Conservation (phyloP, 2,329 filamentous ascomycete species). For the Fusarium redolens region DNA sequence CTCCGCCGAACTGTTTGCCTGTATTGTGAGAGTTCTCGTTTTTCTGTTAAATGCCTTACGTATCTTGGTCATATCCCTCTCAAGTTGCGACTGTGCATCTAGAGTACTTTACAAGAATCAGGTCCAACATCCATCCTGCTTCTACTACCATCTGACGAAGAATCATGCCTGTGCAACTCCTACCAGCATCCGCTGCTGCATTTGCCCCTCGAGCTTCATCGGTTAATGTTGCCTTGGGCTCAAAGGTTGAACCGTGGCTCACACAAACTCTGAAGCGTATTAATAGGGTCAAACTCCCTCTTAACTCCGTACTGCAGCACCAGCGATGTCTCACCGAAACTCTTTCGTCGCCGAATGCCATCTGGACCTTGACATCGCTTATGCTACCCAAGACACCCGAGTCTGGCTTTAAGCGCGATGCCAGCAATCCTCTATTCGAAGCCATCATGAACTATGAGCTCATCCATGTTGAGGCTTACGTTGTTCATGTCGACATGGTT, state of each 20-base stretch:
- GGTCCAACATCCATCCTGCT: no score
- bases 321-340: slow-evolving; percentile 95
- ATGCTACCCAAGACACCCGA: slow-evolving; percentile 93
- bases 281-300: slow-evolving; percentile 93
- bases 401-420: slow-evolving; percentile 82
- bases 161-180: slow-evolving; percentile 87
- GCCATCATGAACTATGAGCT: slow-evolving; percentile 93
- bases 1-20: no score
- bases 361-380: slow-evolving; percentile 93
- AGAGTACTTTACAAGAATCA: no score
- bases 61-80: no score
- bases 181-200: slow-evolving; percentile 94
- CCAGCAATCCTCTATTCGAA: slow-evolving; percentile 69
- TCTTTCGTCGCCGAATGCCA: slow-evolving; percentile 86
- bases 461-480: slow-evolving; percentile 94
- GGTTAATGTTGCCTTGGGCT: slow-evolving; percentile 92
- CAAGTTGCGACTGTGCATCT: no score
- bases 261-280: slow-evolving; percentile 96
- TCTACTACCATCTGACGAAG: no score
- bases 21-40: no score
- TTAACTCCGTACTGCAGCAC: slow-evolving; percentile 97
- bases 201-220: slow-evolving; percentile 91
- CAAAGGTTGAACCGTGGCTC: slow-evolving; percentile 95
- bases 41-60: no score
- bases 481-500: slow-evolving; percentile 99